Evolutionary conservation across 768 basidiomycete species (phyloP), one percentile per base, ranked within the genome.

Genomic region (Tephrocybe rancida): DNA sequence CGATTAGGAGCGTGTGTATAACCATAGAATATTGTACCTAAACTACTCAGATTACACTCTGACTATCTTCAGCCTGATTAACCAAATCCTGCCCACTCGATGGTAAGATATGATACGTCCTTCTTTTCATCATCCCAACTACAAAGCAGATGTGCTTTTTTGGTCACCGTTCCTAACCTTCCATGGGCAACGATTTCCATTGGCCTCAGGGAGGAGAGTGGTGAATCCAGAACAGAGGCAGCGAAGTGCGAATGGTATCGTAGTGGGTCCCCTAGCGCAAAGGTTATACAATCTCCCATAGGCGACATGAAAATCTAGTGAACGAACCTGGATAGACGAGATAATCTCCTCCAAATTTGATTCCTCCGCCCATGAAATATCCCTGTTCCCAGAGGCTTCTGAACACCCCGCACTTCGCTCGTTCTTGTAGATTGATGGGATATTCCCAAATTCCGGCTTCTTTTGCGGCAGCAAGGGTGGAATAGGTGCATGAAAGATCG

Each of bases 141-240:
- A 62, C 94, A 97, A 3, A 98, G 72, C 26, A 98, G 72, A 67
- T 98, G 95, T 0, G 93, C 85, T 71, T 99, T 99, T 70, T 98
- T 98, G 8, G 97, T 98, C 10, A 91, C 97, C 3, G 97, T 99
- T 1, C 96, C 97, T 29, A 99, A 72, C 29, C 97, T 81, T 16
- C 97, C 97, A 66, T 95, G 95, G 0, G 96, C 95, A 21, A 99
- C 90, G 42, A 99, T 83, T 68, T 98, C 94, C 85, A 96, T 91
- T 4, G 97, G 95, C 44, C 80, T 76, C 46, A 99, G 76, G 1
- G 77, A 59, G 11, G 83, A 64, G 43, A 68, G 58, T 2, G 83
- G 82, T 6, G 88, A 84, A 11, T 88, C 80, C 26, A 92, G 69
- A 11, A 97, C 90, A 5, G 90, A 86, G 19, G 90, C 90, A 19